Conservation (phyloP, 176 grass and related monocot species). For the Oryza punctata region DNA sequence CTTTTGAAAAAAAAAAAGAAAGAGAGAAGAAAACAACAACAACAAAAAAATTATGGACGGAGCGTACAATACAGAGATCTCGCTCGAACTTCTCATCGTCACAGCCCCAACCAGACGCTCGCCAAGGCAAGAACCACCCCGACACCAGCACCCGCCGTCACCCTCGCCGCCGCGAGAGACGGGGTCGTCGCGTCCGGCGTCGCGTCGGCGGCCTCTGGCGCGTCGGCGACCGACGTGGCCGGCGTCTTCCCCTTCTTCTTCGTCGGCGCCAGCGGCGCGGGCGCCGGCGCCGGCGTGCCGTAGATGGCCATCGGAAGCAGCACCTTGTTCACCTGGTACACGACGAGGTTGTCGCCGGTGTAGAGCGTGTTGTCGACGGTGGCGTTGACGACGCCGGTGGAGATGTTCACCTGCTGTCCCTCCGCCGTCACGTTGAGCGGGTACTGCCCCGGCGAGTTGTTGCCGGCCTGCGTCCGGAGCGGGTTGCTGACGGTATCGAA, state of each 20-base stretch:
- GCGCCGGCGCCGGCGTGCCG: conserved; percentile 46
- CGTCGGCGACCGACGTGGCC: conserved; percentile 44
- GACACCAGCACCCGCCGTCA: conserved; percentile 7
- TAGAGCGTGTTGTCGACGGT: conserved; percentile 66
- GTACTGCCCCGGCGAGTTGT: conserved; percentile 52
- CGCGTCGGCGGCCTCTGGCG: conserved; percentile 51
- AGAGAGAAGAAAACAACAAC: background rate
- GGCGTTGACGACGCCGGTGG: conserved; percentile 79
- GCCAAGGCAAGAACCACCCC: conserved; percentile 45
- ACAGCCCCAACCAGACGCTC: conserved; percentile 52
- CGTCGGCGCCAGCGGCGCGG: conserved; percentile 50
- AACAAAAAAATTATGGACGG: background rate
- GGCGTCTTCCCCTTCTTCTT: conserved; percentile 63
- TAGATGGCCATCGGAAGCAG: conserved; percentile 66
- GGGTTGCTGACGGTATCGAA: conserved; percentile 96
- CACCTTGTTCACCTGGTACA: conserved; percentile 84
- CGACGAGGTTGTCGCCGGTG: conserved; percentile 60
- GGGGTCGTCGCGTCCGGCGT: conserved; percentile 33
- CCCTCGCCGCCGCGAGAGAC: conserved; percentile 30
- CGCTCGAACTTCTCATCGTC: background rate
- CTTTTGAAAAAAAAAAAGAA: background rate
- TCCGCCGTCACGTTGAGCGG: conserved; percentile 75
- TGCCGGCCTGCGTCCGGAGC: conserved; percentile 81
- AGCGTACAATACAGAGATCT: background rate
- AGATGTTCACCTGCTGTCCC: conserved; percentile 73